phyloP scores from a whole-genome alignment of 352 stramenopile species.

The Pythium myriotylum region DNA sequence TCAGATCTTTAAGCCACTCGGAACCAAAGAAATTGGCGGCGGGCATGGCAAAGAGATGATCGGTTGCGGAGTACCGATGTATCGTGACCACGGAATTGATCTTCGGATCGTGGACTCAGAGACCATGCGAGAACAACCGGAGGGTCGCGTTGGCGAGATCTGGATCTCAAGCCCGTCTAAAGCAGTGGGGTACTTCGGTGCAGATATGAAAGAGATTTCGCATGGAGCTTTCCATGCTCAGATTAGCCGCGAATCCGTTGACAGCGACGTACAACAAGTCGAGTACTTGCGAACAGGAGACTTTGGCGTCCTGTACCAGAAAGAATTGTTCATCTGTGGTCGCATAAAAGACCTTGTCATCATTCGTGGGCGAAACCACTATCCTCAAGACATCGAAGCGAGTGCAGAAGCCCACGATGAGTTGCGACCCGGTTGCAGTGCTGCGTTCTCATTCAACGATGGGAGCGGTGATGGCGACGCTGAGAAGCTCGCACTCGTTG shows the following conservation, averaged over 20 bases:
- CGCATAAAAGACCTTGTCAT: constrained; percentile 99
- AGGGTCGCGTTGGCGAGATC: constrained; percentile 83
- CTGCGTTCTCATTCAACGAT: constrained; percentile 89
- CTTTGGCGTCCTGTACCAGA: constrained; percentile 96
- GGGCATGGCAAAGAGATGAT: constrained; percentile 82
- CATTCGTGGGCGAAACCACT: constrained; percentile 98
- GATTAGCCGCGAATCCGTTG: constrained; percentile 36
- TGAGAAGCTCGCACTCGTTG: constrained; percentile 75
- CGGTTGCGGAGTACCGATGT: constrained; percentile 92
- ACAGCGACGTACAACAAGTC: constrained; percentile 7
- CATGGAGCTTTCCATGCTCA: constrained; percentile 89
- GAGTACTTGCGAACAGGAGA: constrained; percentile 96
- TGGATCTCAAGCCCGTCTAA: constrained; percentile 92
- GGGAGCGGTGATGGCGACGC: constrained; percentile 43
- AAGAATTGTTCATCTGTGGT: constrained; percentile 97
- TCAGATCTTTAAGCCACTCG: constrained; percentile 41
- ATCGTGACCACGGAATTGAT: constrained; percentile 88
- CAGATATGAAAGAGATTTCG: constrained; percentile 78
- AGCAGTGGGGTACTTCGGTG: constrained; percentile 92
- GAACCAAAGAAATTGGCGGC: constrained; percentile 7
- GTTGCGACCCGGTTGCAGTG: constrained; percentile 94
- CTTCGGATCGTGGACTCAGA: constrained; percentile 94
- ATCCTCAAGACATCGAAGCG: constrained; percentile 98
- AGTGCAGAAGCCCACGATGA: constrained; percentile 85
- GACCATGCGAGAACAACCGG: constrained; percentile 37